phyloP scores from a whole-genome alignment of 2,329 filamentous ascomycete species.

The Hymenoscyphus occultus region DNA sequence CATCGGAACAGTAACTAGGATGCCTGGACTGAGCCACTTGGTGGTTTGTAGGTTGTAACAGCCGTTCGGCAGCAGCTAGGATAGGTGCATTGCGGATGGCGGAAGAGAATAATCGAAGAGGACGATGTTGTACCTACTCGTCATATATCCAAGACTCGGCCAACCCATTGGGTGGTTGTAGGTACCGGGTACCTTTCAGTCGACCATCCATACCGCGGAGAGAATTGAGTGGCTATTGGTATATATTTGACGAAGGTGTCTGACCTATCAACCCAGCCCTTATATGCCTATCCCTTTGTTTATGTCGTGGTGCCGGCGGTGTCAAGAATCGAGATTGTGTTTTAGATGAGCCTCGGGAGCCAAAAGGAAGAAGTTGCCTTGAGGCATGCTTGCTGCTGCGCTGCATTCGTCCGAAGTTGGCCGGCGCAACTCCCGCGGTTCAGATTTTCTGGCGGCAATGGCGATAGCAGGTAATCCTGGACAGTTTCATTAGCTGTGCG shows the following conservation, averaged over 20 bases:
- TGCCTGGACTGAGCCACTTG: neutral
- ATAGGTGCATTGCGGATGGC: slow-evolving; percentile 1
- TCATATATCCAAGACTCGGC: neutral
- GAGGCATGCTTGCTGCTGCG: too few relatives aligned
- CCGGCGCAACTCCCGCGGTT: neutral
- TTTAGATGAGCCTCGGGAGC: neutral
- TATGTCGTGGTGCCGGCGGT: neutral
- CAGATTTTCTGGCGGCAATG: slow-evolving; percentile 10
- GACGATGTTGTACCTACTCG: neutral
- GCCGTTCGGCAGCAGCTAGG: slow-evolving; percentile 2
- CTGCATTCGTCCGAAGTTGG: neutral
- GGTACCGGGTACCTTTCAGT: neutral
- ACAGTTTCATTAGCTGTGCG: neutral
- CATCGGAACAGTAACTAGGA: neutral
- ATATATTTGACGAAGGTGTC: neutral
- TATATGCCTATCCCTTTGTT: too few relatives aligned
- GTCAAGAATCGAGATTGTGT: neutral
- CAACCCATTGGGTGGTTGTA: neutral
- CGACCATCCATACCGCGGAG: too few relatives aligned
- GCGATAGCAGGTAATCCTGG: slow-evolving; percentile 1
- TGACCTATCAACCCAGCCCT: neutral
- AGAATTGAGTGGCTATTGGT: neutral
- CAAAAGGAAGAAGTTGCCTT: neutral
- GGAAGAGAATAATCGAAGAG: neutral
- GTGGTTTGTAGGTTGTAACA: neutral